Evolutionary conservation across 768 basidiomycete species (phyloP).

Genomic region (Calocera viscosa): DNA sequence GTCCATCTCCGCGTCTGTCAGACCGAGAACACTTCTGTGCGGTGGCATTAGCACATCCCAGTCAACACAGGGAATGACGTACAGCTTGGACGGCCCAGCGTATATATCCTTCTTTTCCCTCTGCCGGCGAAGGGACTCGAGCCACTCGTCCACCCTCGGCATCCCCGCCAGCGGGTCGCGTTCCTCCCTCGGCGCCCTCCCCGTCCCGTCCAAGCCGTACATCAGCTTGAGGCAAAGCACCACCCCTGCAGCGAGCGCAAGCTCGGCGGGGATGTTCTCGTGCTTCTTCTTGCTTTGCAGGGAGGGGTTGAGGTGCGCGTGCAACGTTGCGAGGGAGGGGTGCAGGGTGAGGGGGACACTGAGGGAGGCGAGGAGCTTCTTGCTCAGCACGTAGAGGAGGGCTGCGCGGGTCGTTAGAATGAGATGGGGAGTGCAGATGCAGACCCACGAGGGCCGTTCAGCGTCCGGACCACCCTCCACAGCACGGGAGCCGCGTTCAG

Average conservation of each 20-base stretch:
- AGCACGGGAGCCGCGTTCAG: slow-evolving; percentile 61
- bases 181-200: slow-evolving; percentile 21
- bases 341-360: slow-evolving; percentile 51
- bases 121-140: slow-evolving; percentile 34
- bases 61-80: slow-evolving; percentile 23
- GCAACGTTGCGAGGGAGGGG: slow-evolving; percentile 30
- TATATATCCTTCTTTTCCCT: slow-evolving; percentile 32
- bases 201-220: slow-evolving; percentile 65
- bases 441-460: slow-evolving; percentile 65
- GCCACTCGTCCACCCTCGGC: slow-evolving; percentile 39
- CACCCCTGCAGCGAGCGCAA: slow-evolving; percentile 44
- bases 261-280: slow-evolving; percentile 59
- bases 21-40: slow-evolving; percentile 42
- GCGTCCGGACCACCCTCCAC: slow-evolving; percentile 56
- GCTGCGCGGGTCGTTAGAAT: slow-evolving; percentile 33
- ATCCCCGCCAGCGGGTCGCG: slow-evolving; percentile 52
- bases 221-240: slow-evolving; percentile 71
- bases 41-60: neutral
- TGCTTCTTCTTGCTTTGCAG: slow-evolving; percentile 37
- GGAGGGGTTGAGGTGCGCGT: neutral
- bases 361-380: slow-evolving; percentile 43
- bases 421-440: slow-evolving; percentile 15
- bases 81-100: slow-evolving; percentile 38
- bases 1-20: slow-evolving; percentile 43
- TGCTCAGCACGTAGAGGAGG: slow-evolving; percentile 50